Base-by-base conservation (phyloP, 768 basidiomycete genomes). In the Austroboletus festivus region DNA sequence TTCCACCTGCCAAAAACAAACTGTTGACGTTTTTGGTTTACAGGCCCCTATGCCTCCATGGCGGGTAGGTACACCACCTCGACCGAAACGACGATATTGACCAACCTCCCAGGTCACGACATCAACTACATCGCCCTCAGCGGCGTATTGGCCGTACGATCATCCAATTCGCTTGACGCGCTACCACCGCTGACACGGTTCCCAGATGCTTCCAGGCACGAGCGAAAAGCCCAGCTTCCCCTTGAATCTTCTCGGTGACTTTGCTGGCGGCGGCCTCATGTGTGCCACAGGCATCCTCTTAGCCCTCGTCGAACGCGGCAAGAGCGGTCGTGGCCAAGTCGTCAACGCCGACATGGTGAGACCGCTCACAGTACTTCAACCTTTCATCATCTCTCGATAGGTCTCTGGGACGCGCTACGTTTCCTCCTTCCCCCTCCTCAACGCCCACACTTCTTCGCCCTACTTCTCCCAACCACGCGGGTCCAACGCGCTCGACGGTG, bases 101-200 rank as follows among this genome's bases (percentile, higher is more conserved):
- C n/a, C 28, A 28, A 26, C 48, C 18, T 35, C 11, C 18, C 38
- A 82, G 89, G 89, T 16, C 89, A 93, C 60, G 89, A 93, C 60
- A 78, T 92, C 47, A 92, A 91, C 63, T 92, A 90, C 61, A 75
- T 90, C 12, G 89, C 89, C 15, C 71, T 88, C 28, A 89, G 85
- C 50, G 89, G 89, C 0, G 74, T 85, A 3, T 68, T 91, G 9
- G 79, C 86, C 9, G 86, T 87, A 54, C 24, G 72, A 44, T 28
- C n/a, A 2, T 15, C 24, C 9, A 13, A 39, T 31, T 33, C 24
- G 20, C 4, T 24, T 30, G 8, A 35, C 12, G 5, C 13, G 18
- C 5, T 21, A 10, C 28, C 19, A 28, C 20, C 24, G 42, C 21
- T 52, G 5, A 51, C 31, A 31, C 20, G 33, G 19, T 15, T 11